phyloP scores from a whole-genome alignment of 2,329 filamentous ascomycete genomes.

The Cordyceps javanica region DNA sequence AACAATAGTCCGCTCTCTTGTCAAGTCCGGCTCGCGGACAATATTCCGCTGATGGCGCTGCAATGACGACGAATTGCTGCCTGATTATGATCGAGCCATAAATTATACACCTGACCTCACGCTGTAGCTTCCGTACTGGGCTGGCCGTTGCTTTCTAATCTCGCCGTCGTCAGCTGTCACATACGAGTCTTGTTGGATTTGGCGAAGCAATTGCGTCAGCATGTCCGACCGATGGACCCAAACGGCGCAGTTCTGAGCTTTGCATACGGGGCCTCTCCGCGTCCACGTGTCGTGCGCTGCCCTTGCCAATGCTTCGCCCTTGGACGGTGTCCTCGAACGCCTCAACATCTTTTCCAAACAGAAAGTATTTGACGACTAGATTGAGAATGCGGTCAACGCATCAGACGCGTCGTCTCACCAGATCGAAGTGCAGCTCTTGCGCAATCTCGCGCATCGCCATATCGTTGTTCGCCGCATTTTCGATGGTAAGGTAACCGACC shows the following conservation, averaged over 20 bases:
- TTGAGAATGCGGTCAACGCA: constrained; percentile 16
- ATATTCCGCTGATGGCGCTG: no score
- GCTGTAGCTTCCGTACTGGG: no score
- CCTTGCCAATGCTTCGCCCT: neutral
- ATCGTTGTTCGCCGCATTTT: constrained; percentile 13
- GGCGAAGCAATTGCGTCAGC: constrained; percentile 10
- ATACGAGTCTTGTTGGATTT: constrained; percentile 4
- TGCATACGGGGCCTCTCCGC: constrained; percentile 14
- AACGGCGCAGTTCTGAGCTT: constrained; percentile 16
- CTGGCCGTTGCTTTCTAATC: neutral
- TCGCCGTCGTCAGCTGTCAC: constrained; percentile 3
- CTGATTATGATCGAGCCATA: no score
- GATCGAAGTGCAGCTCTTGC: neutral
- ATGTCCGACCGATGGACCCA: constrained; percentile 12
- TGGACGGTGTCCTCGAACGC: constrained; percentile 12
- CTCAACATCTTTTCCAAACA: constrained; percentile 15
- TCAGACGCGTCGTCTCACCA: neutral
- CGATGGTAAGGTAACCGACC: constrained; percentile 11
- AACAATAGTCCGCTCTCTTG: no score
- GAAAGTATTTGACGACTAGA: constrained; percentile 13
- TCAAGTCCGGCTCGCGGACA: no score
- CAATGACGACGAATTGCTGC: no score
- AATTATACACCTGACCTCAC: no score
- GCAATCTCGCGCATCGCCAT: neutral
- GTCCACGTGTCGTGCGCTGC: constrained; percentile 11